Evolutionary conservation across 192 early-diverging fungal genomes (phyloP).

Genomic region (Chytriomyces sp.): DNA sequence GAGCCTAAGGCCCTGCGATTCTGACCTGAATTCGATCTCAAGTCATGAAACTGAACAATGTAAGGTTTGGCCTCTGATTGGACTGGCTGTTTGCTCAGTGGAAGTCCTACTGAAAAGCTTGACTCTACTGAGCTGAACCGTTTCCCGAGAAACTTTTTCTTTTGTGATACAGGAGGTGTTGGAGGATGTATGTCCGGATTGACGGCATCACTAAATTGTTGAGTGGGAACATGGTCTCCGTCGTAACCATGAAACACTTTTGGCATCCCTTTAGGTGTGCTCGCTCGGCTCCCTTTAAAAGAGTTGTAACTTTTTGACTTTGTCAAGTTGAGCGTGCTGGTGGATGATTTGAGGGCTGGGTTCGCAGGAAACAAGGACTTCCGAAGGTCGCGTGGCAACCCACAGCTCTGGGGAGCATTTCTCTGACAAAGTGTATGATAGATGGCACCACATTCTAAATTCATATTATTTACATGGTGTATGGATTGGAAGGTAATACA

Average conservation of each 20-base stretch:
- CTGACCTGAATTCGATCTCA: not conserved
- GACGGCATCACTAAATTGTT: slow-evolving; percentile 20
- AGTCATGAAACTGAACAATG: not conserved
- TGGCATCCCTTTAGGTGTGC: not conserved
- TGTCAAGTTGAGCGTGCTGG: slow-evolving; percentile 9
- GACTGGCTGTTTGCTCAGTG: no score
- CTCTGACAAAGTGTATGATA: slow-evolving; percentile 14
- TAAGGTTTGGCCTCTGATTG: not conserved
- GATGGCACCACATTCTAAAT: slow-evolving; percentile 21
- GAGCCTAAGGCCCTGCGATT: not conserved
- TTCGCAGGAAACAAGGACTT: slow-evolving; percentile 18
- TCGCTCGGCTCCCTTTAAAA: not conserved
- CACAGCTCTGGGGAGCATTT: slow-evolving; percentile 11
- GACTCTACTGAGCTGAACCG: not conserved
- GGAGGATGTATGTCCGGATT: slow-evolving; percentile 32
- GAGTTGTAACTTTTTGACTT: not conserved
- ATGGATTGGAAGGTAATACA: not conserved
- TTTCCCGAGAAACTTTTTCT: no score
- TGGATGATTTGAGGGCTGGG: not conserved
- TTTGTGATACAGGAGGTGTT: slow-evolving; percentile 16
- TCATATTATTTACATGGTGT: no score
- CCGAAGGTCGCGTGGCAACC: slow-evolving; percentile 12
- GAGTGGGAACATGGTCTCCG: slow-evolving; percentile 25
- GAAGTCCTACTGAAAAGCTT: no score
- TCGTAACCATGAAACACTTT: slow-evolving; percentile 21